These are phyloP conservation scores for Cyclocybe aegerita DNA, from an alignment of 768 basidiomycete genomes.

Conservation along the genomic window DNA sequence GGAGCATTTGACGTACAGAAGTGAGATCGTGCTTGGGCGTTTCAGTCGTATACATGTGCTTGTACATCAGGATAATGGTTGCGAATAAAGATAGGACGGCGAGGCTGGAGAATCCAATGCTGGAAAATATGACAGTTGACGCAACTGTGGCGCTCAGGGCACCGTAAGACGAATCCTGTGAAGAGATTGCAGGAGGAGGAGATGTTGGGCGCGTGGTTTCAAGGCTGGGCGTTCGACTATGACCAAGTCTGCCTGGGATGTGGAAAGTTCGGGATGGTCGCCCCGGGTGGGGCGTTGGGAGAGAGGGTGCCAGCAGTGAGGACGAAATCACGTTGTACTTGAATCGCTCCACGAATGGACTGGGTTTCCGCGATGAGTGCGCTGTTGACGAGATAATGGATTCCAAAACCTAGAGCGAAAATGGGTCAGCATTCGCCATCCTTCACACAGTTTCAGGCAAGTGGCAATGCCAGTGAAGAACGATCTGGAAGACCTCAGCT, in stretches of 20 bases:
- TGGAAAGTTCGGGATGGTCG: slow-evolving; percentile 33
- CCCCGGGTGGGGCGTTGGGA: slow-evolving; percentile 39
- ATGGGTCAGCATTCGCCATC: slow-evolving; percentile 11
- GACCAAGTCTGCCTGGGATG: slow-evolving; percentile 48
- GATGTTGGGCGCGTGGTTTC: slow-evolving; percentile 20
- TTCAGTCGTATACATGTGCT: slow-evolving; percentile 29
- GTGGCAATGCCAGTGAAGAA: too few species aligned
- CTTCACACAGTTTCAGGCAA: not conserved
- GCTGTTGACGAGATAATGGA: slow-evolving; percentile 33
- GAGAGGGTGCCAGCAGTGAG: slow-evolving; percentile 62
- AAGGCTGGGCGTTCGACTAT: slow-evolving; percentile 44
- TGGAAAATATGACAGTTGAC: slow-evolving; percentile 38
- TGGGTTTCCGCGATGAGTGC: slow-evolving; percentile 33
- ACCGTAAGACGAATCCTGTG: slow-evolving; percentile 38
- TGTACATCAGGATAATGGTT: slow-evolving; percentile 38
- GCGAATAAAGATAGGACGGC: slow-evolving; percentile 37
- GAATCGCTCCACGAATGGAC: slow-evolving; percentile 73
- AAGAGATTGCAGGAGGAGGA: slow-evolving; percentile 18
- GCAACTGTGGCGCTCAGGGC: slow-evolving; percentile 38
- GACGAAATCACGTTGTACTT: slow-evolving; percentile 85
- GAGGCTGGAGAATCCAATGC: slow-evolving; percentile 41
- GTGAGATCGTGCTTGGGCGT: slow-evolving; percentile 49
- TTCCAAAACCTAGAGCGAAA: slow-evolving; percentile 32
- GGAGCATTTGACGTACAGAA: slow-evolving; percentile 39
- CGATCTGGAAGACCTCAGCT: too few species aligned